These are phyloP conservation scores for Ammopiptanthus mongolicus DNA, from an alignment of 306 rosid genomes.

Conservation along the genomic window DNA sequence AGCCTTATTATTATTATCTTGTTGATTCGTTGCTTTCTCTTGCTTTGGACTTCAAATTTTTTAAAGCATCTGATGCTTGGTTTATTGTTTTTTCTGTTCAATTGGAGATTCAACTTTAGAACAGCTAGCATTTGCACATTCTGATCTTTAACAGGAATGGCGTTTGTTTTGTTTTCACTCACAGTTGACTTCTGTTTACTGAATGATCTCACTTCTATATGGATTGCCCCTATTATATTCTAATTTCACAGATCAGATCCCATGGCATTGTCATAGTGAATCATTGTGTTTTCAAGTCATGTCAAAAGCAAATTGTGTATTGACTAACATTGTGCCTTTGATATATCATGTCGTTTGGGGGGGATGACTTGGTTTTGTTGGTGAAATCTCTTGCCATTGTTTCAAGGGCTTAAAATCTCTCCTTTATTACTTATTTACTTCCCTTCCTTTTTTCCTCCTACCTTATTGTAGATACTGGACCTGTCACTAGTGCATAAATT, in stretches of 20 bases:
- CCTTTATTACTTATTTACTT: background rate
- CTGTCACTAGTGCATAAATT: background rate
- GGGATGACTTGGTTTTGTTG: background rate
- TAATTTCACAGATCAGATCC: background rate
- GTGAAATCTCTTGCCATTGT: background rate
- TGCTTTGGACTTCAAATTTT: no score
- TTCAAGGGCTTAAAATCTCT: background rate
- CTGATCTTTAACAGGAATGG: no score
- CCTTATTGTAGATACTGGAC: background rate
- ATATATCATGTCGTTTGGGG: background rate
- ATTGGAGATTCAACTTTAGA: no score
- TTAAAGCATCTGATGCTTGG: no score
- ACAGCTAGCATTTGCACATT: no score
- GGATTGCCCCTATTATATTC: background rate
- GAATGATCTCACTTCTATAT: background rate
- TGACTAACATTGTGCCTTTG: background rate
- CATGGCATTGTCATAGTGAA: background rate
- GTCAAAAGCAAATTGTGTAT: background rate
- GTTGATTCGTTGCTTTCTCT: no score
- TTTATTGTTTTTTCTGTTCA: no score
- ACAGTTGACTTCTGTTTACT: background rate
- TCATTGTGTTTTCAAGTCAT: background rate
- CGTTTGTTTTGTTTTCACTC: background rate
- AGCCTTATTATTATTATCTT: no score
- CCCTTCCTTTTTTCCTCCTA: background rate